Base-by-base conservation (phyloP, 768 basidiomycete genomes). In the Amanita muscaria region DNA sequence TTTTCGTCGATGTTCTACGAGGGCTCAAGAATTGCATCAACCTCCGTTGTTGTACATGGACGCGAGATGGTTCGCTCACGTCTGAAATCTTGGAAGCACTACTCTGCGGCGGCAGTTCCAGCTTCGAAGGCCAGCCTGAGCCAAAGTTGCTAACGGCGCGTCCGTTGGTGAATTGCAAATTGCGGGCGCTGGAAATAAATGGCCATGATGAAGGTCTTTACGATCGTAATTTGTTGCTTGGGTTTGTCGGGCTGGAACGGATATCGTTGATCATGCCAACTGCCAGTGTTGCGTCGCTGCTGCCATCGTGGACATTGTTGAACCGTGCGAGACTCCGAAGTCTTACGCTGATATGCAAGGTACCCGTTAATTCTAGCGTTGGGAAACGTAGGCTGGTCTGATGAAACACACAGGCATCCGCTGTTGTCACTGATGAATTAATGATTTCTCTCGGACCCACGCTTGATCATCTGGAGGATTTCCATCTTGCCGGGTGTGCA, bases 211-310 rank as follows among this genome's bases (percentile, higher is more conserved):
- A 69, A 33, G 68, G 69, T 31, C 64, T 77, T 42, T 85, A 83
- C 50, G 62, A 80, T 49, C 75, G 82, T 0, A 40, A 40, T 1
- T 51, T 76, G 4, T 67, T 90, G 2, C 47, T 64, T 7, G 61
- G 51, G 1, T 81, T 89, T 54, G 62, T 56, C n/a, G 63, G 57
- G 15, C 62, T 88, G 29, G 62, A 61, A 8, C 74, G 70, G 52
- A 65, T 90, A 41, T 73, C 76, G 1, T 57, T 90, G 45, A 86
- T 89, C 40, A 86, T 88, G 87, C 86, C 87, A 11, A 80, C 76
- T 46, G 53, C 54, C 1, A 56, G 60, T 2, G 77, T 88, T 6
- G 64, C 80, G 16, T 59, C 63, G 27, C 59, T 70, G 5, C 55
- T 88, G 16, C 62, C 60, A 1, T 37, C 56, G 2, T 87, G 85